A percentile compares a stretch with the other conserved stretches of the same genome.
Evolutionary conservation across 805 yeast species (phyloP).

Genomic region (Yamadazyma nakazawae): DNA sequence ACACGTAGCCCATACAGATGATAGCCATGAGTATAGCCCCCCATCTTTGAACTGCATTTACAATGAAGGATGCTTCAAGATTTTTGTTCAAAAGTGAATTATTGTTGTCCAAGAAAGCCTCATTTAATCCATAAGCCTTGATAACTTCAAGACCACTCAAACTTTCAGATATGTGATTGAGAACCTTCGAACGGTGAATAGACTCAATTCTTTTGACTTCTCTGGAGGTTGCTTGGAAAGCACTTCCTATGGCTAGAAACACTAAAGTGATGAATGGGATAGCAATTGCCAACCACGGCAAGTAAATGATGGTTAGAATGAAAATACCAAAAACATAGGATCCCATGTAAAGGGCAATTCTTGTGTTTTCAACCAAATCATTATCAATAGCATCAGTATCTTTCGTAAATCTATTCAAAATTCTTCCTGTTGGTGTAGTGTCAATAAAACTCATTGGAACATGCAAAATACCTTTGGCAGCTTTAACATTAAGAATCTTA

Average conservation of each 20-base stretch:
- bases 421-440: slow-evolving; percentile 83
- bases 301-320: slow-evolving; percentile 30
- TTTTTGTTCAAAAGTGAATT: slow-evolving; percentile 23
- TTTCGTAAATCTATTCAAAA: slow-evolving; percentile 80
- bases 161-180: slow-evolving; percentile 34
- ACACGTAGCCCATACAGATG: slow-evolving; percentile 14
- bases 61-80: slow-evolving; percentile 34
- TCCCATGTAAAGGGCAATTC: slow-evolving; percentile 54
- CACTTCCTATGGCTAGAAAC: slow-evolving; percentile 24
- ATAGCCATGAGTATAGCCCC: slow-evolving; percentile 25
- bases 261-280: slow-evolving; percentile 26
- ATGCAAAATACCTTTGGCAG: slow-evolving; percentile 57
- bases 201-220: slow-evolving; percentile 40
- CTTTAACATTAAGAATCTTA: slow-evolving; percentile 53
- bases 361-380: slow-evolving; percentile 65
- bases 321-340: slow-evolving; percentile 56
- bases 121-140: slow-evolving; percentile 26
- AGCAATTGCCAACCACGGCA: slow-evolving; percentile 40
- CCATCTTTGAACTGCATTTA: slow-evolving; percentile 38
- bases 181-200: slow-evolving; percentile 33
- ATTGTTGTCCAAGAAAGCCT: slow-evolving; percentile 24
- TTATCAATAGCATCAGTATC: slow-evolving; percentile 84
- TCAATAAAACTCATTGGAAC: slow-evolving; percentile 84
- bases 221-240: slow-evolving; percentile 35
- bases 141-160: slow-evolving; percentile 35